A percentile compares a stretch with the other conserved stretches of the same genome.
phyloP scores from a whole-genome alignment of 2,329 filamentous ascomycete genomes.

The Trichoderma koningii region DNA sequence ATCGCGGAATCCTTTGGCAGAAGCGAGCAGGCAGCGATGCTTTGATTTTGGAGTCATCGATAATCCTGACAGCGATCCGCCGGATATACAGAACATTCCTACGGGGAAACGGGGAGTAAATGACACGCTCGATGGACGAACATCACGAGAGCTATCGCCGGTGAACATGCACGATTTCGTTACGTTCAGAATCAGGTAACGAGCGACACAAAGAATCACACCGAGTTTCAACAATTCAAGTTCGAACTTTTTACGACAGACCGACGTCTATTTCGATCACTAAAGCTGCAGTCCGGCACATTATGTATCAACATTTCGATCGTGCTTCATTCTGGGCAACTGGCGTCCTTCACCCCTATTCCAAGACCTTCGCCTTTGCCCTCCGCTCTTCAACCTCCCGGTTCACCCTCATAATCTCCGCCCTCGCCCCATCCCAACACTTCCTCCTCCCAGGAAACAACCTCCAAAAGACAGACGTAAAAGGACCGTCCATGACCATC shows the following conservation, averaged over 20 bases:
- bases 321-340: background rate
- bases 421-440: conserved; percentile 31
- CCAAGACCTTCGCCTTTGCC: background rate
- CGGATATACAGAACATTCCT: background rate
- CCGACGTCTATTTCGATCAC: too few relatives aligned
- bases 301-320: too few relatives aligned
- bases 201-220: too few relatives aligned
- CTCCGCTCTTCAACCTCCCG: background rate
- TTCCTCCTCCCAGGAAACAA: conserved; percentile 31
- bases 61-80: background rate
- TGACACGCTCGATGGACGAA: too few relatives aligned
- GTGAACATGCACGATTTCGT: background rate
- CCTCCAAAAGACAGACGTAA: conserved; percentile 32
- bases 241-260: too few relatives aligned
- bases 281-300: too few relatives aligned
- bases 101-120: background rate
- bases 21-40: background rate
- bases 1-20: too few relatives aligned
- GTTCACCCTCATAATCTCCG: conserved; percentile 14
- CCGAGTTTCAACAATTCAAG: too few relatives aligned
- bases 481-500: conserved; percentile 38
- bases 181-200: too few relatives aligned
- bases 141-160: background rate
- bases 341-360: too few relatives aligned
- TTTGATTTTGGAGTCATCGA: background rate